Evolutionary conservation across 805 yeast genomes (phyloP).

Genomic region (Kuraishia hungarica): DNA sequence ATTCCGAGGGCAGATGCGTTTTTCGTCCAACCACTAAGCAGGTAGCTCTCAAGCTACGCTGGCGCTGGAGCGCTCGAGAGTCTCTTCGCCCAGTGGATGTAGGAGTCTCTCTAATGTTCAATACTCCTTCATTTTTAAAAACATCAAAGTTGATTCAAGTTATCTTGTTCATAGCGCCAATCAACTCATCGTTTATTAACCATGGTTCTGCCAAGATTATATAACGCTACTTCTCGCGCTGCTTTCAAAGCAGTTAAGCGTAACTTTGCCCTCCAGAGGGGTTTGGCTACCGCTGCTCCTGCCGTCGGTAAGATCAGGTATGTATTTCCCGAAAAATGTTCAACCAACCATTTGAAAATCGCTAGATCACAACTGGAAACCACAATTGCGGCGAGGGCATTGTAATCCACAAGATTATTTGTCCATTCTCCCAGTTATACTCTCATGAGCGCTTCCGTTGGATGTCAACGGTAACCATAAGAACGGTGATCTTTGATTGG

Average conservation of each 20-base stretch:
- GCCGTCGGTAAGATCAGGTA: slow-evolving; percentile 82
- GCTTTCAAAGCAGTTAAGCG: slow-evolving; percentile 88
- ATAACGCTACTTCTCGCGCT: slow-evolving; percentile 65
- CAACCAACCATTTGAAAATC: neutral
- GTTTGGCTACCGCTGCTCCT: slow-evolving; percentile 73
- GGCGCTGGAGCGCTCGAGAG: neutral
- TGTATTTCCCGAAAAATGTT: slow-evolving; percentile 24
- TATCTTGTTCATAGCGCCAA: neutral
- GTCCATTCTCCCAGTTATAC: neutral
- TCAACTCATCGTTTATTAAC: slow-evolving; percentile 7
- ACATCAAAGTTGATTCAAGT: neutral
- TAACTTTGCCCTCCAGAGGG: slow-evolving; percentile 65
- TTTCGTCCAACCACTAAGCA: neutral
- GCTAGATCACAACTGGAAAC: neutral
- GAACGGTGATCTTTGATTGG: no score
- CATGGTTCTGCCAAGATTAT: slow-evolving; percentile 49
- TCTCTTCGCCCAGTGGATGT: neutral
- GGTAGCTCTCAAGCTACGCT: neutral
- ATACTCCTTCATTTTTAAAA: neutral
- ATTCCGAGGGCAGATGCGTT: neutral
- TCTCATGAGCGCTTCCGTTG: neutral
- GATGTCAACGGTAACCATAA: no score
- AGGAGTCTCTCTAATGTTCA: neutral
- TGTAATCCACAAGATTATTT: neutral
- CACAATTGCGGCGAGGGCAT: neutral